Base-by-base conservation (phyloP, 148 eudicot species). In the Limonium bicolor region DNA sequence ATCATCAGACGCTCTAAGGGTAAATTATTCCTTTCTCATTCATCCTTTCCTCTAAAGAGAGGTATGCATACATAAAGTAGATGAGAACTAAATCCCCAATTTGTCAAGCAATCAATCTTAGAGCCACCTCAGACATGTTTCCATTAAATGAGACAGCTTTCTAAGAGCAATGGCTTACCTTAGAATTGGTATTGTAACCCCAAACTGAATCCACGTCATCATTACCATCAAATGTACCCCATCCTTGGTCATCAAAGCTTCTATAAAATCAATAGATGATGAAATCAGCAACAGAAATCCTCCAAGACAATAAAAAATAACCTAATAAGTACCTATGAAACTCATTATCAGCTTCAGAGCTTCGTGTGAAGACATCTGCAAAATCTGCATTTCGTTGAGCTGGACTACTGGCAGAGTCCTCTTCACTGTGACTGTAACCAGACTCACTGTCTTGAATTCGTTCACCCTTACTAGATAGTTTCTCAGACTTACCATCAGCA, bases 131-230 rank as follows among this genome's bases (percentile, higher is more conserved):
- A 15, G 13, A 37, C 36, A 24, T 20, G 33, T 46, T 46, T 35
- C 16, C 12, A 7, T 29, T 8, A 29, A 7, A 0, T 13, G 13
- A 34, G n/a, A 50, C 35, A 31, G 12, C 16, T 19, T 19, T 20
- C 26, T 27, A 32, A 15, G 34, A 24, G 43, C 18, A 28, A 20
- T 40, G 20, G 54, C 71, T 54, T 53, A 78, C 99, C 81, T 76
- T 84, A 46, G 79, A 42, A 56, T 48, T 54, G 26, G 64, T 43
- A 55, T 60, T 73, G 44, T 77, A 70, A 41, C 95, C 99, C 99
- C 99, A 85, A 24, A 90, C 87, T 19, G 99, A 90, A 65, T 90
- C 95, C 36, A 53, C 56, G 64, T 90, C 99, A 66, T 84, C 95
- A 44, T 69, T 84, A 47, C 74, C 78, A 62, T 78, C 94, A 40